Evolutionary conservation across 306 rosid species (phyloP), one percentile per base, ranked within the genome.

Genomic region (Quercus bicolor): DNA sequence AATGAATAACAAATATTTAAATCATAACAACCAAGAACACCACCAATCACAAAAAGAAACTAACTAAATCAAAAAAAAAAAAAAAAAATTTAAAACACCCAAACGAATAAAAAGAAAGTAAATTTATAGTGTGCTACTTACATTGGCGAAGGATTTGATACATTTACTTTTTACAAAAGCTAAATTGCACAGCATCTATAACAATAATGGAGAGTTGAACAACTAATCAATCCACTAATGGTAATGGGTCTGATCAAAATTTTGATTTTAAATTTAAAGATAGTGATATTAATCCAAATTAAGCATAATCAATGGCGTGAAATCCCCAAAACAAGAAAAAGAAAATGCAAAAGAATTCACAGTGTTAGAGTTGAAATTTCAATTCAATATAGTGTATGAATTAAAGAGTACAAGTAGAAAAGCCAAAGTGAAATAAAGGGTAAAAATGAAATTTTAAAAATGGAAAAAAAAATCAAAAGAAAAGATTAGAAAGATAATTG

Each of bases 121-220:
- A 12, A 21, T 9, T 61, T 33, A 19, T 7, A 28, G 43, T 64
- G 21, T 64, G n/a, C 43, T 6, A 64, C 12, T 64, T 87, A 91
- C 98, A 61, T 80, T 80, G 82, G 74, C 20, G 89, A 85, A 80
- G 75, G 23, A 76, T 71, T 80, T 1, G 88, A 84, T 53, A 77
- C 72, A 84, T 76, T 81, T 26, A 81, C 86, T 60, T 60, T 68
- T 78, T 54, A 61, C 64, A 74, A 74, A 37, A 48, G 70, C 74
- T 66, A 43, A 69, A 9, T n/a, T 78, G 60, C 82, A 82, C 52
- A 86, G 57, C 86, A 89, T 85, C 98, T 91, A 88, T 69, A 61
- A 54, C 24, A 56, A 57, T 18, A 77, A 34, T 21, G 1, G 68
- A 76, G 34, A 52, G 66, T 29, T 13, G 15, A 13, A 53, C 15